Base-by-base conservation (phyloP, 2,329 filamentous ascomycete species). In the Emergomyces orientalis region DNA sequence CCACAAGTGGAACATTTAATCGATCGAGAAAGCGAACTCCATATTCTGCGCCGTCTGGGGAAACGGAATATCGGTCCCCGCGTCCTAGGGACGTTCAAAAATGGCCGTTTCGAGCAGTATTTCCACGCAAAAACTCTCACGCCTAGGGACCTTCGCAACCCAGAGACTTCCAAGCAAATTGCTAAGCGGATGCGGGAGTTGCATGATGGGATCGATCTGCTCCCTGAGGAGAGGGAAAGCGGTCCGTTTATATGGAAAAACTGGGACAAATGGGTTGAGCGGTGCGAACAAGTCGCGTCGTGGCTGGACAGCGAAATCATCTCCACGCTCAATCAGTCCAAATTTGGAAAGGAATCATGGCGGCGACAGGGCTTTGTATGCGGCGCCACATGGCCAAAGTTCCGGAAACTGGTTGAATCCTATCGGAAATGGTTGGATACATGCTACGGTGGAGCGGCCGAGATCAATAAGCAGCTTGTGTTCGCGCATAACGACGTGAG, bases 401-500 rank as follows among this genome's bases (percentile, higher is more conserved):
- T 99, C 78, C 86, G 86, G 65, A 80, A 81, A 51, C 83, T 86
- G 41, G 86, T 97, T 39, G 84, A 89, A 27, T 89, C 85, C 70
- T 97, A 97, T 74, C 85, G 91, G 19, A 78, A 79, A 25, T 88
- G 88, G 80, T 77, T 97, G n/a, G 78, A 87, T 60, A 81, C 83
- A 47, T 83, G 85, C 69, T 94, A 92, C 74, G 88, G 88, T 47
- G 86, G 86, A 1, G 72, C 79, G 4, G 77, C 84, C 41, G 84
- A 83, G 58, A 81, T 97, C 62, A 88, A 88, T 60, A 83, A 89
- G 56, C 82, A 85, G 62, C 83, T 99, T 13, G 86, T 97, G 0
- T 99, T 99, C 80, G 90, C 91, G n/a, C 94, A 99, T 74, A 97
- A 96, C 71, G 94, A 99, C 82, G 91, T 95, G 77, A 79, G 88